Conservation (phyloP, 2,329 filamentous ascomycete genomes). For the Lecanosticta acicola region DNA sequence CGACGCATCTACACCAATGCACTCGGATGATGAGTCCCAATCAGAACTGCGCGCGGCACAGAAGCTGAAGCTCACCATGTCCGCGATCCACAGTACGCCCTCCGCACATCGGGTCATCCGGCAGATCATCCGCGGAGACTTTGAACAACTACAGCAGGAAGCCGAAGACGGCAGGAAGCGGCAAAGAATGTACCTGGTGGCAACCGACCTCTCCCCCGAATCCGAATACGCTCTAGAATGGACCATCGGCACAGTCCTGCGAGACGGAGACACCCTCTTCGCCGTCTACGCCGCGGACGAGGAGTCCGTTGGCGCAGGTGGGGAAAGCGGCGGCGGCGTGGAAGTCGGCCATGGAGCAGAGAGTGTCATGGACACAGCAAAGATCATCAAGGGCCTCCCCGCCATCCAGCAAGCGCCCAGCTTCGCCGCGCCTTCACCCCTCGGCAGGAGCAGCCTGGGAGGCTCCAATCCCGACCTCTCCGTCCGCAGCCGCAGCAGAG, state of each 20-base stretch:
- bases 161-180: constrained; percentile 73
- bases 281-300: constrained; percentile 93
- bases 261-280: constrained; percentile 89
- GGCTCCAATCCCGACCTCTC: constrained; percentile 10
- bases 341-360: constrained; percentile 66
- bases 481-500: constrained; percentile 28
- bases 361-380: constrained; percentile 69
- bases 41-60: constrained; percentile 84
- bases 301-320: constrained; percentile 53
- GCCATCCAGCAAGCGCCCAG: constrained; percentile 30
- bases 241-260: constrained; percentile 90
- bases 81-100: constrained; percentile 68
- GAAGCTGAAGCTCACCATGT: constrained; percentile 73
- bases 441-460: constrained; percentile 17
- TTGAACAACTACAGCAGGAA: constrained; percentile 65
- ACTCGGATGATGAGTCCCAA: constrained; percentile 78
- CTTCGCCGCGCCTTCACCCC: constrained; percentile 30
- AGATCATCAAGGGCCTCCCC: constrained; percentile 61
- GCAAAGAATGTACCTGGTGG: constrained; percentile 87
- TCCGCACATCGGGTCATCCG: constrained; percentile 76
- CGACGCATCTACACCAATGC: constrained; percentile 64
- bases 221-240: constrained; percentile 93
- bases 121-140: constrained; percentile 87
- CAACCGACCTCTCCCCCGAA: constrained; percentile 89
- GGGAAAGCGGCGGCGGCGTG: constrained; percentile 42